Percentiles rank a stretch among this genome's conserved stretches.
Evolutionary conservation across 805 yeast species (phyloP).

Genomic region (Clavispora fructus): DNA sequence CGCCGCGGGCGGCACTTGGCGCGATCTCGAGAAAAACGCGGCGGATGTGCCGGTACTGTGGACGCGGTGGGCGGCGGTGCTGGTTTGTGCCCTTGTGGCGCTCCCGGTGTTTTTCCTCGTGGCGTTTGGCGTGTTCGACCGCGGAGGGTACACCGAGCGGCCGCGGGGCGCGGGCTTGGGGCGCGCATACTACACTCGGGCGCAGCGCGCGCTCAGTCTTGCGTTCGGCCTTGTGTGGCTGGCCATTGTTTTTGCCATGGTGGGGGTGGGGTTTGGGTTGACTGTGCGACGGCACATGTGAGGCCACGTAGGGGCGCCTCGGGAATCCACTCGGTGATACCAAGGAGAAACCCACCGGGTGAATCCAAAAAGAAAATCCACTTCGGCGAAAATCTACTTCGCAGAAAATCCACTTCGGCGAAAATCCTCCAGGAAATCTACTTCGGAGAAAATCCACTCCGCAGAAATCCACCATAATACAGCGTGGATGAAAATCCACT

Average conservation of each 20-base stretch:
- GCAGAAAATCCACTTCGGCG: no score
- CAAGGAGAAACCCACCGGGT: no score
- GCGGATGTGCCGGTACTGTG: slow-evolving; percentile 6
- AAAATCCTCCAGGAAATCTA: no score
- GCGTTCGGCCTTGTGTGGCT: slow-evolving; percentile 32
- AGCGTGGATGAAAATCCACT: no score
- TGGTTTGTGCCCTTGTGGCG: slow-evolving; percentile 28
- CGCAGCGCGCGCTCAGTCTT: slow-evolving; percentile 29
- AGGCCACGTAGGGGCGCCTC: no score
- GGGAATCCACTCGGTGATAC: no score
- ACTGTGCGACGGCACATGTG: not conserved
- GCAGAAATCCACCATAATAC: no score
- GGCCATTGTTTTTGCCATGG: slow-evolving; percentile 29
- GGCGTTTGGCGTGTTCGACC: slow-evolving; percentile 32
- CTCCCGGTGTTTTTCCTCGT: slow-evolving; percentile 37
- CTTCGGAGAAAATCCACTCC: no score
- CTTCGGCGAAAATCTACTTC: no score
- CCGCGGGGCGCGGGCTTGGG: not conserved
- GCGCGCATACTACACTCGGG: slow-evolving; percentile 5
- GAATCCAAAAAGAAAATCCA: no score
- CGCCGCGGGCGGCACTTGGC: not conserved
- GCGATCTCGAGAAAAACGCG: not conserved
- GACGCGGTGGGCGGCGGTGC: slow-evolving; percentile 19
- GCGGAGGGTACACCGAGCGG: slow-evolving; percentile 12
- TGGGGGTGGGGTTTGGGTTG: slow-evolving; percentile 33